These are phyloP conservation scores for Meyerozyma smithsonii DNA, from an alignment of 1,139 yeast species.

Conservation along the genomic window DNA sequence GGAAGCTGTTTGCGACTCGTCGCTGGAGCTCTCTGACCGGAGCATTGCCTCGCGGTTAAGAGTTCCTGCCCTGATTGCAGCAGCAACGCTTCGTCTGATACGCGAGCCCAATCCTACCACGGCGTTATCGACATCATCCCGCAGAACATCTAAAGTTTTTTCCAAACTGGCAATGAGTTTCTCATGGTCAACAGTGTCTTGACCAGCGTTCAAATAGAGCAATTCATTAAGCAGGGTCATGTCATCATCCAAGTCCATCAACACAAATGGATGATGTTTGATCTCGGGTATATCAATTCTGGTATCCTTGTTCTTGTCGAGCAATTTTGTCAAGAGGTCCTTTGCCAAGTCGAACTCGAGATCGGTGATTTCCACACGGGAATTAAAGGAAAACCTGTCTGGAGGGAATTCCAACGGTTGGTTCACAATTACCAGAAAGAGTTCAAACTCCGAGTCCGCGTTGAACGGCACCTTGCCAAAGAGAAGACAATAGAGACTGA, in stretches of 20 bases:
- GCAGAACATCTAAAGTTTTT: slow-evolving; percentile 41
- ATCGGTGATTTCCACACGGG: slow-evolving; percentile 31
- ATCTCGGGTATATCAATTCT: slow-evolving; percentile 72
- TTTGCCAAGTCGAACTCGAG: slow-evolving; percentile 58
- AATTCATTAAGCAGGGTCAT: slow-evolving; percentile 35
- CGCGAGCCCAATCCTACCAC: slow-evolving; percentile 74
- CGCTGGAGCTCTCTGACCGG: slow-evolving; percentile 28
- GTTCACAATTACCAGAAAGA: slow-evolving; percentile 78
- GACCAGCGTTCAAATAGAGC: slow-evolving; percentile 26
- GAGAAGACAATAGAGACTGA: slow-evolving; percentile 80
- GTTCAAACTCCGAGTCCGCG: slow-evolving; percentile 82
- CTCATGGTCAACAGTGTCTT: slow-evolving; percentile 8
- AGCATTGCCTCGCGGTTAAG: slow-evolving; percentile 28
- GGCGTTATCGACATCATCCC: slow-evolving; percentile 69
- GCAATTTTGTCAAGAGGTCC: slow-evolving; percentile 58
- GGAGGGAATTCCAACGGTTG: slow-evolving; percentile 61
- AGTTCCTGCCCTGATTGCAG: slow-evolving; percentile 39
- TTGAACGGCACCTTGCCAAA: slow-evolving; percentile 89
- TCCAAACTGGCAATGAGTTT: slow-evolving; percentile 7
- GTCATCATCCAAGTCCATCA: slow-evolving; percentile 51
- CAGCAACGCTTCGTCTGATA: slow-evolving; percentile 55
- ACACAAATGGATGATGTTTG: slow-evolving; percentile 75
- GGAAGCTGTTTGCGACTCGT: slow-evolving; percentile 19
- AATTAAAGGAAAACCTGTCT: slow-evolving; percentile 34
- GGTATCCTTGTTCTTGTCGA: slow-evolving; percentile 65